Evolutionary conservation across 257 asterid species (phyloP), one percentile per base, ranked within the genome.

Genomic region (Penstemon davidsonii): DNA sequence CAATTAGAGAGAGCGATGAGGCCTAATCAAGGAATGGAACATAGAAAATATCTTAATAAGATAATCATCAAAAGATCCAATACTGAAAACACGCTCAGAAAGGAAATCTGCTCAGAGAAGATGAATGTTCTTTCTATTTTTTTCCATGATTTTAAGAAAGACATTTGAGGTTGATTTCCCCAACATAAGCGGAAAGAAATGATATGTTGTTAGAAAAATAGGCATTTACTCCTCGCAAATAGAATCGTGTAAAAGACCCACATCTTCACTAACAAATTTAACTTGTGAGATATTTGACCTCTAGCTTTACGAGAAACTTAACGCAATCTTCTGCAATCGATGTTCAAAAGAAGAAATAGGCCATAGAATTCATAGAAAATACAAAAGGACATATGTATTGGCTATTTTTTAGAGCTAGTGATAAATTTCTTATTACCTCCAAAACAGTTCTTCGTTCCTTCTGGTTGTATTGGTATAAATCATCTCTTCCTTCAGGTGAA

Each of bases 401-500:
- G 64, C 5, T 37, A 43, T 65, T 51, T 3, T 25, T 51, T 52
- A 57, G 41, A 40, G 60, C 12, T 65, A 60, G 62, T 8, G 60
- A 41, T 1, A 54, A 60, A 50, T 9, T 69, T 69, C 45, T 73
- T 56, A 66, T 72, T 69, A 94, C 99, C 97, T 94, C 99, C 77
- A 90, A 79, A 66, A 94, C 96, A 60, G 96, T 93, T 81, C 99
- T 80, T 60, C 96, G 62, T 70, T 94, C 97, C 86, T 86, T 94
- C 81, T 87, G 92, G 81, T 91, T 94, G 89, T 88, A 94, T 72
- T 86, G 86, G 83, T 91, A 91, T n/a, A 94, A 70, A 80, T 94
- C 97, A 80, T 94, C 99, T 75, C 99, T 84, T 79, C 99, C 99
- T 88, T 94, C 96, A 38, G 99, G 82, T 9, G 97, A 94, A 75